Evolutionary conservation across 805 yeast genomes (phyloP), one percentile per base, ranked within the genome.

Genomic region (Hanseniaspora hatyaiensis): DNA sequence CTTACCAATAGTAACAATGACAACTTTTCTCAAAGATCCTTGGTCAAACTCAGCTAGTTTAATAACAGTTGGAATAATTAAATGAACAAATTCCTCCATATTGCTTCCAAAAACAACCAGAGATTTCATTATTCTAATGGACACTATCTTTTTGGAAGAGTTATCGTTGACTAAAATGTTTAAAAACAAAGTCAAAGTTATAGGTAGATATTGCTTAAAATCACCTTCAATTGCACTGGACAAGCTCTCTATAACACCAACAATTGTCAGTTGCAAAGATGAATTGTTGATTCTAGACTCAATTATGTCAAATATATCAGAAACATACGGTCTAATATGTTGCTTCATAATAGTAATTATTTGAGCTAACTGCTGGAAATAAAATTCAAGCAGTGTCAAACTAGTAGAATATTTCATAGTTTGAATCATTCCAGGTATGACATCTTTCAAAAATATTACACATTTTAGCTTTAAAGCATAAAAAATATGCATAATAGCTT

Each of bases 151-250:
- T 29, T 77, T 76, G 1, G 71, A 70, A 0, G 85, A 72, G 50
- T 73, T 77, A 51, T 81, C 92, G 45, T 75, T 76, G 47, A 84
- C 94, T 42, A 92, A 68, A 4, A 85, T 81, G 41, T 80, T 79
- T 37, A 92, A 66, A 57, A 92, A 70, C 34, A 84, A 66, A 0
- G 92, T 84, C 34, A 92, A 69, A 1, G 92, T 75, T 22, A 77
- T 77, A 1, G 95, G 83, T 51, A 92, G 68, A 58, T 81, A 80
- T 61, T 80, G 71, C 55, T 86, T 92, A 67, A 92, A 92, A 58
- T 92, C 98, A 6, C 94, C 94, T 50, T 86, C 95, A 42, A 92
- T 67, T 0, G 96, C 87, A 45, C 74, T 75, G 0, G 96, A 83
- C 26, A 92, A 75, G 3, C 87, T 76, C 59, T 89, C 96, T 19